A percentile compares a stretch with the other conserved stretches of the same genome.
phyloP scores from a whole-genome alignment of 116 monocot genomes.

The Zostera marina region DNA sequence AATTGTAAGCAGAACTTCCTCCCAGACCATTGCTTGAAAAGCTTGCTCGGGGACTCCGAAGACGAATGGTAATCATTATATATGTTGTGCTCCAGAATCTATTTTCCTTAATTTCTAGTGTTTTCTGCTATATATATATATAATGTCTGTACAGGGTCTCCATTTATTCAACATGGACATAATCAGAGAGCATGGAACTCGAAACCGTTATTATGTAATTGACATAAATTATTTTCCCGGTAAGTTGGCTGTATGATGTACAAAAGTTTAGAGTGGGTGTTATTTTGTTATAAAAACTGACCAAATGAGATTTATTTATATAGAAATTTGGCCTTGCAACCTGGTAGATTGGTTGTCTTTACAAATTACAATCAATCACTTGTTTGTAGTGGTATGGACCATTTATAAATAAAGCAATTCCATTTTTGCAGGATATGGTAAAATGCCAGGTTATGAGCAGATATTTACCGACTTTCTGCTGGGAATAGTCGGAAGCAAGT shows the following conservation, averaged over 20 bases:
- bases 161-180: constrained; percentile 90
- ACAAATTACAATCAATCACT: background rate
- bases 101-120: background rate
- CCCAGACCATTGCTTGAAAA: constrained; percentile 75
- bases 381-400: background rate
- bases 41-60: constrained; percentile 67
- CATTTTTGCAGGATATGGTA: constrained; percentile 37
- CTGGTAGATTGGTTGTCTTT: background rate
- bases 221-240: constrained; percentile 98
- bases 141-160: constrained; percentile 41
- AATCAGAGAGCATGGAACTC: constrained; percentile 72
- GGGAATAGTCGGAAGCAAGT: background rate
- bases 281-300: background rate
- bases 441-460: constrained; percentile 64
- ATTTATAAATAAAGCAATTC: background rate
- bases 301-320: background rate
- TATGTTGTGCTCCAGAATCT: background rate
- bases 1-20: constrained; percentile 50
- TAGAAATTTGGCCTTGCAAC: background rate
- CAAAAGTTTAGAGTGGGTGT: too few relatives aligned
- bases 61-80: constrained; percentile 38
- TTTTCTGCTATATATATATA: constrained; percentile 5
- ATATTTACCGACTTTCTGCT: constrained; percentile 41
- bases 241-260: constrained; percentile 1
- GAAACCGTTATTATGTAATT: constrained; percentile 78